These are phyloP conservation scores for Volvariella surrecta DNA, from an alignment of 1,284 basidiomycete species.

Conservation along the genomic window DNA sequence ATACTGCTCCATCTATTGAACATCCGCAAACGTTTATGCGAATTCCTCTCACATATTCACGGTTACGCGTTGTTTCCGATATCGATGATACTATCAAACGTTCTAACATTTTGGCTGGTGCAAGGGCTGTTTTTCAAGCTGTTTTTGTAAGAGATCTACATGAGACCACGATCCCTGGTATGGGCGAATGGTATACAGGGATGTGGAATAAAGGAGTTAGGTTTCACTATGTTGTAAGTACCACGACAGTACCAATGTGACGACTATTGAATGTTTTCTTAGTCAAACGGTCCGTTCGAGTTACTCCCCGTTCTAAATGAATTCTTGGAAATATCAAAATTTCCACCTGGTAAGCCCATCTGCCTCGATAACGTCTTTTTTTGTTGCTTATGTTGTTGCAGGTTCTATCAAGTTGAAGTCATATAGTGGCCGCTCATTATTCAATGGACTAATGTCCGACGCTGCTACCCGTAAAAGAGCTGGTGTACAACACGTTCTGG, in stretches of 20 bases:
- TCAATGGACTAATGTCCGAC: conserved; percentile 66
- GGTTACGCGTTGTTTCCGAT: conserved; percentile 80
- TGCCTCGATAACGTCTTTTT: neutral
- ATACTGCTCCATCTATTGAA: conserved; percentile 1
- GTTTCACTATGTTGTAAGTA: conserved; percentile 82
- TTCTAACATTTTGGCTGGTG: conserved; percentile 65
- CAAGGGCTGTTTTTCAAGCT: conserved; percentile 69
- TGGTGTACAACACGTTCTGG: conserved; percentile 72
- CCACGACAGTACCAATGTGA: conserved; percentile 3
- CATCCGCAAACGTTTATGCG: conserved; percentile 16
- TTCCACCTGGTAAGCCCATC: conserved; percentile 47
- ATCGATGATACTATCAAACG: conserved; percentile 93
- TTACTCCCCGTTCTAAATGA: conserved; percentile 74
- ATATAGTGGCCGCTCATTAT: conserved; percentile 75
- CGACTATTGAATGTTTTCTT: conserved; percentile 14
- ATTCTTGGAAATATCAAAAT: conserved; percentile 64
- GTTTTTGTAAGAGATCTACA: conserved; percentile 72
- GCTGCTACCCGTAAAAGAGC: conserved; percentile 75
- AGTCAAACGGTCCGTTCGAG: conserved; percentile 89
- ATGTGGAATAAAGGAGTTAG: conserved; percentile 65
- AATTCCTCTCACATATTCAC: conserved; percentile 46
- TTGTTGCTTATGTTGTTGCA: conserved; percentile 13
- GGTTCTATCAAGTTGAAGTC: conserved; percentile 70
- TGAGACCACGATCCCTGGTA: conserved; percentile 77
- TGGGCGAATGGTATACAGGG: conserved; percentile 74